Evolutionary conservation across 441 rosid genomes (phyloP), one percentile per base, ranked within the genome.

Genomic region (Dalechampia spathulata): DNA sequence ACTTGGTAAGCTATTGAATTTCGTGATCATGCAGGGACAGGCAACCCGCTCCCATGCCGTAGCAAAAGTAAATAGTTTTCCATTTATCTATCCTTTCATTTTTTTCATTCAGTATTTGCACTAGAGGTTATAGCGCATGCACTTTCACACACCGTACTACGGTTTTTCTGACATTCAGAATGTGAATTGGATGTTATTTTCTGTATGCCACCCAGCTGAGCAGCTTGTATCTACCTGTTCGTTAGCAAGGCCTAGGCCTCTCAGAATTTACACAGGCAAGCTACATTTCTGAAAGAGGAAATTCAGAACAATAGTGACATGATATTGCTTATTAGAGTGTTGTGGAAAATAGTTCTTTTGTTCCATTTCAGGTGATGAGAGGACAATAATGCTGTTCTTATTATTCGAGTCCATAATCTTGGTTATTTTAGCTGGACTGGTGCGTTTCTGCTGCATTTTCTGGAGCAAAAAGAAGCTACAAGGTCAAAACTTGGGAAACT

Each of bases 391-490:
- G 45, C 26, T 81, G 75, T 87, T 89, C 69, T 68, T 87, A 63
- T 62, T 85, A 44, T 78, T 89, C 1, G 92, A 87, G 74, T 76
- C 92, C 44, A 67, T 70, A 2, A 19, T 81, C 38, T 63, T 92
- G 68, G 46, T 92, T 37, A 58, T 72, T 57, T 73, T 89, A 40
- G 86, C 78, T 14, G 79, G 64, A 41, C 73, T 80, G 4, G 84
- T 89, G 53, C 72, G 87, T 57, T 86, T 87, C 67, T 89, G 97
- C 64, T 83, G 83, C 52, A 49, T 76, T 52, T 92, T 89, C 62
- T 87, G 97, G 99, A 78, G 70, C 78, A 89, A 92, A 67, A 81
- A 73, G 72, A 87, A 89, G 83, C 79, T 89, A 19, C 83, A 75
- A 60, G 78, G 70, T 50, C 81, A 75, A 58, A 75, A 62, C 41